Conservation (phyloP, 805 yeast genomes). For the Kodamaea leandrae region DNA sequence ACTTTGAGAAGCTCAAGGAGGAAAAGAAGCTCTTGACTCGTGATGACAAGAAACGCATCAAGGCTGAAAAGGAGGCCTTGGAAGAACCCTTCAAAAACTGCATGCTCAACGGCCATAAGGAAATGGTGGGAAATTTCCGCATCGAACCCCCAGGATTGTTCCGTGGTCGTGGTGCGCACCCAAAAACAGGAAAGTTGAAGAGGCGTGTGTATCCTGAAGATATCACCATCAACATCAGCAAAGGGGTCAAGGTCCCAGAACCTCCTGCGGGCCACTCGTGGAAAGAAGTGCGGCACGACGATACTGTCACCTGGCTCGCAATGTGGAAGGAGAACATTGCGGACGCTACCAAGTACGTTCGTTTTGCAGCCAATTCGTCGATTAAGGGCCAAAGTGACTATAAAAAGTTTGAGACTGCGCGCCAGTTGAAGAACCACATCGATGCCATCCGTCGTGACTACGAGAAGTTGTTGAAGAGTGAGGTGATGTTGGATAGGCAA, state of each 20-base stretch:
- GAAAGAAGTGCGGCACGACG: conserved; percentile 88
- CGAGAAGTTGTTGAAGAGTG: conserved; percentile 62
- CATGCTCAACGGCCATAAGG: conserved; percentile 79
- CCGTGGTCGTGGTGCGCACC: conserved; percentile 96
- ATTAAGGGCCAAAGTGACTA: conserved; percentile 88
- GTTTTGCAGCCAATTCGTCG: conserved; percentile 88
- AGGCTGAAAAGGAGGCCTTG: conserved; percentile 65
- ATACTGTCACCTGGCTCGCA: conserved; percentile 92
- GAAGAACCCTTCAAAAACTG: conserved; percentile 86
- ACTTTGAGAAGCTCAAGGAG: conserved; percentile 67
- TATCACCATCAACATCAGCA: conserved; percentile 77
- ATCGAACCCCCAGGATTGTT: conserved; percentile 96
- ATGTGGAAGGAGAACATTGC: conserved; percentile 95
- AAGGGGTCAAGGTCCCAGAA: conserved; percentile 66
- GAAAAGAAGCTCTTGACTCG: conserved; percentile 66
- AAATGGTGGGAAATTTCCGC: conserved; percentile 89
- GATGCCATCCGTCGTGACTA: conserved; percentile 75
- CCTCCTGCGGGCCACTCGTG: conserved; percentile 87
- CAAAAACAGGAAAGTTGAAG: conserved; percentile 89
- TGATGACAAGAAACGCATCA: conserved; percentile 72
- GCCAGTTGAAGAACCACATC: conserved; percentile 74
- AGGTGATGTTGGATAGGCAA: conserved; percentile 81
- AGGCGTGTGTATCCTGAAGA: conserved; percentile 87
- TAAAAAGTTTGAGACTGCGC: conserved; percentile 91
- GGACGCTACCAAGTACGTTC: conserved; percentile 79